Conservation (phyloP, 306 rosid genomes). For the Gastrolobium villosum region DNA sequence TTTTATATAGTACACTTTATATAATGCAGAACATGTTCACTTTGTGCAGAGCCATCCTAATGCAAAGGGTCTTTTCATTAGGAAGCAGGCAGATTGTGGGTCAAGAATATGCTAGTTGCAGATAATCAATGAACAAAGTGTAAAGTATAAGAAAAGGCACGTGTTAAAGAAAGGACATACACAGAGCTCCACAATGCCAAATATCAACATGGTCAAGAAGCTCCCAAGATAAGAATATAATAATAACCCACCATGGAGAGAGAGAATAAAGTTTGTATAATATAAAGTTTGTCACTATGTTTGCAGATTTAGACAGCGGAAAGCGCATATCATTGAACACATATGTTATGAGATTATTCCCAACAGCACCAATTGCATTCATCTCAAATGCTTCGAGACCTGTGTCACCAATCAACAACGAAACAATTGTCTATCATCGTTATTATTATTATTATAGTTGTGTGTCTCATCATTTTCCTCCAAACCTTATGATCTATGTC, state of each 20-base stretch:
- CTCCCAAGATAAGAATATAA: conserved; percentile 75
- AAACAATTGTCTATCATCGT: neutral
- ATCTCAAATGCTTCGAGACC: conserved; percentile 83
- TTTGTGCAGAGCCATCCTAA: too few relatives aligned
- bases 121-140: conserved; percentile 19
- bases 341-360: conserved; percentile 72
- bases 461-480: neutral
- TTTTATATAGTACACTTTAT: too few relatives aligned
- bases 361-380: conserved; percentile 77
- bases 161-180: conserved; percentile 48
- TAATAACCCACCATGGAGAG: conserved; percentile 73
- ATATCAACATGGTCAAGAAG: conserved; percentile 68
- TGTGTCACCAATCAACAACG: conserved; percentile 36
- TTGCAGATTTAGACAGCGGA: conserved; percentile 70
- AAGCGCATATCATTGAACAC: conserved; percentile 74
- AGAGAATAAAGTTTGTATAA: conserved; percentile 68
- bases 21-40: too few relatives aligned
- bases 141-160: neutral
- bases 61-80: too few relatives aligned
- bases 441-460: too few relatives aligned
- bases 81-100: conserved; percentile 35
- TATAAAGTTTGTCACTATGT: conserved; percentile 68
- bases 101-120: conserved; percentile 37
- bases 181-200: conserved; percentile 68
- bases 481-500: neutral